Evolutionary conservation across 2,329 filamentous ascomycete genomes (phyloP), one percentile per base, ranked within the genome.

Genomic region (Aspergillus sp.): DNA sequence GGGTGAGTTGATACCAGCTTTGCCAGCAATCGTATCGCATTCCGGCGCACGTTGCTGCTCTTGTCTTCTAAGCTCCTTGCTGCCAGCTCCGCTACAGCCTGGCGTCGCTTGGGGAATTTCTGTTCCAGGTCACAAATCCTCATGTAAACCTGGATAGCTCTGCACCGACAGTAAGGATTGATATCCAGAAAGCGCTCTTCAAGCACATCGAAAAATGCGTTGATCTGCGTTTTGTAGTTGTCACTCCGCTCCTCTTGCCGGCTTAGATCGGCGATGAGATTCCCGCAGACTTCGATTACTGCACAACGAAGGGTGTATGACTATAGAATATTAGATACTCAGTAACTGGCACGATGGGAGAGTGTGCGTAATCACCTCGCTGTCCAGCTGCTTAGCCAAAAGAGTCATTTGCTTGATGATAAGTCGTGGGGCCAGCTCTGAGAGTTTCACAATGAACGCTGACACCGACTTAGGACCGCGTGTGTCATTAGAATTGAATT

Each of bases 391-490:
- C 75, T 97, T 98, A 10, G 94, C 92, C 36, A 99, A 82, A 74
- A 96, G 86, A 2, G 92, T 96, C 87, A 99, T 96, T 75, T 99
- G 94, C 78, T 96, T 97, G 71, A 97, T 96, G 58, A 99, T 93
- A 23, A 97, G 81, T 62, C 93, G 87, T 4, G 96, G 95, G 3
- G 91, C 90, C 61, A 99, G 83, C 74, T 98, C 95, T 0, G 95
- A 98, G 27, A 99, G 84, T 73, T 94, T 96, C 59, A 93, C 86
- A 68, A 99, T 90, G 71, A 99, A 99, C 1, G 90, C 86, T 13
- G 95, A 98, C 7, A 98, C 92, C 0, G 94, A 98, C 76, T 98
- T 99, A 11, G 96, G 95, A 0, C 95, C 95, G 73, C 90, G 92
- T 1, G 90, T 92, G 75, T 99, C 96, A 71, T 96, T 99, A 63